Conservation (phyloP, 2,329 filamentous ascomycete genomes). For the Curvularia verruculosa region DNA sequence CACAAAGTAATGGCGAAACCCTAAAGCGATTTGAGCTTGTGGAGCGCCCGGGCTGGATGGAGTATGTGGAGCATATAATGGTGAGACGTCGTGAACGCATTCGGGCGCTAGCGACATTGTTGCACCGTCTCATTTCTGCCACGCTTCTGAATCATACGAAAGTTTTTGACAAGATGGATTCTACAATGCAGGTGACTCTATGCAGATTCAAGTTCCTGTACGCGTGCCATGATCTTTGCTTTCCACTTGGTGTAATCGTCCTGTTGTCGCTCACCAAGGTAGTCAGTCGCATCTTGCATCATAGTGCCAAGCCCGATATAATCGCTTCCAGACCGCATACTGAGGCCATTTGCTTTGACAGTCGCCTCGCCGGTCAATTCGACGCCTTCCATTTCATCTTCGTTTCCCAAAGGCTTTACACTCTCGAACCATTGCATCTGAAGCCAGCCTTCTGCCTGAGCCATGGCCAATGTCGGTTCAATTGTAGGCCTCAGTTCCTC, state of each 20-base stretch:
- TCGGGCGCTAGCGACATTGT: not conserved
- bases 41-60: not conserved
- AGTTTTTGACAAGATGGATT: not conserved
- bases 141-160: not conserved
- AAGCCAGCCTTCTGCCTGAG: conserved; percentile 52
- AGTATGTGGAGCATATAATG: not conserved
- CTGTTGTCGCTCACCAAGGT: conserved; percentile 67
- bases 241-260: conserved; percentile 71
- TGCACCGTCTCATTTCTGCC: not conserved
- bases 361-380: conserved; percentile 28
- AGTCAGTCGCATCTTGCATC: conserved; percentile 77
- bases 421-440: conserved; percentile 64
- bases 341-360: conserved; percentile 47
- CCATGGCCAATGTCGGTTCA: conserved; percentile 41
- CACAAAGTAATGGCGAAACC: conserved; percentile 2
- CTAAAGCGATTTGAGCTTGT: not conserved
- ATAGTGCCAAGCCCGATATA: conserved; percentile 65
- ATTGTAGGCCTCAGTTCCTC: conserved; percentile 51
- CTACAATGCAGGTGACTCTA: not conserved
- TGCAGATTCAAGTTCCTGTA: conserved; percentile 55
- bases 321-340: conserved; percentile 51
- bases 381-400: conserved; percentile 37
- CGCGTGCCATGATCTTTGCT: conserved; percentile 61
- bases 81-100: not conserved
- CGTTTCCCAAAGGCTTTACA: conserved; percentile 46